Evolutionary conservation across 306 rosid genomes (phyloP).

Genomic region (Glycine soja): DNA sequence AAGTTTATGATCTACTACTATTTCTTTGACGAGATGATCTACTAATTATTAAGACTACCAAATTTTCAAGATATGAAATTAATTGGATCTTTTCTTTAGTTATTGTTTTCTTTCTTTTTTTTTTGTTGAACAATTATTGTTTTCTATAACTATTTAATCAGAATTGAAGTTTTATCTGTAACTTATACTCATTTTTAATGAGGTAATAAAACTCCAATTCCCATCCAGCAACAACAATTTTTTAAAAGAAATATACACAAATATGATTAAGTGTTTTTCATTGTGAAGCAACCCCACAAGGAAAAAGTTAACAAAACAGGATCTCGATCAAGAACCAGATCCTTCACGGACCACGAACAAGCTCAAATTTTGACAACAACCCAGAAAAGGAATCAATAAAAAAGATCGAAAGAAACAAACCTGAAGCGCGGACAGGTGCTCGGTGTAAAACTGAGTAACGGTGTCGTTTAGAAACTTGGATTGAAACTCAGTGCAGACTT

Average conservation of each 20-base stretch:
- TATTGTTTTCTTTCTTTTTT: background rate
- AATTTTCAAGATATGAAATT: no score
- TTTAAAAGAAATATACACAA: background rate
- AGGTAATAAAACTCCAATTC: background rate
- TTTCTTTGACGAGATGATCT: no score
- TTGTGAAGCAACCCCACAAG: background rate
- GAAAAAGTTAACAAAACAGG: background rate
- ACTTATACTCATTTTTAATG: background rate
- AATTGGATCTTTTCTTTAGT: no score
- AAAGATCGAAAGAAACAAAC: conserved; percentile 37
- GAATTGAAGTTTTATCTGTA: background rate
- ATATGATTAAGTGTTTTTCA: background rate
- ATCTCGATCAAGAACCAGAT: background rate
- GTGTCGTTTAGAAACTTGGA: conserved; percentile 34
- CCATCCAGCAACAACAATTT: background rate
- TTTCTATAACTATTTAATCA: background rate
- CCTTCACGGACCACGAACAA: background rate
- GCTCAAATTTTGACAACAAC: background rate
- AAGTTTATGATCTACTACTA: no score
- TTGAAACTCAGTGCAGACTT: conserved; percentile 54
- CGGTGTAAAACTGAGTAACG: conserved; percentile 33
- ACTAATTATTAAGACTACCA: no score
- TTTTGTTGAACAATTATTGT: no score
- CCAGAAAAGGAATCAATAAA: background rate
- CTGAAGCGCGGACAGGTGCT: conserved; percentile 72